phyloP scores from a whole-genome alignment of 345 rosid species.

The Combretum micranthum region DNA sequence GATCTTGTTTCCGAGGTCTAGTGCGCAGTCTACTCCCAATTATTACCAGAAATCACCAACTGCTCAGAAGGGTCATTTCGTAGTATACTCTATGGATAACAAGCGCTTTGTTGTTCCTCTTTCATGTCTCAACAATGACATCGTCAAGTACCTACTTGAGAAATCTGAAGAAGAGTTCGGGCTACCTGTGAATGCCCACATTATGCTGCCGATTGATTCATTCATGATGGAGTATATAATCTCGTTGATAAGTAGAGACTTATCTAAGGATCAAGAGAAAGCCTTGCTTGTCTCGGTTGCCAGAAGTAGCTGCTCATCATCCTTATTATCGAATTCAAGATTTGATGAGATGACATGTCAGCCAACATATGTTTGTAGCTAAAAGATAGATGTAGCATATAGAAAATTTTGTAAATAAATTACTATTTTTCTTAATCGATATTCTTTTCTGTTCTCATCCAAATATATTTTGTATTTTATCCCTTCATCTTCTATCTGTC shows the following conservation, averaged over 20 bases:
- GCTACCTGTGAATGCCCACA: constrained; percentile 14
- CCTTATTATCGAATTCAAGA: neutral
- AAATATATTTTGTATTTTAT: too few species aligned
- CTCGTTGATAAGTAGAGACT: constrained; percentile 10
- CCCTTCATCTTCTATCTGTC: too few species aligned
- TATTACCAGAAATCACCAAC: neutral
- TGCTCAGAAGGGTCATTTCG: constrained; percentile 20
- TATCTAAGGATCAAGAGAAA: constrained; percentile 25
- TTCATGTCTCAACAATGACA: constrained; percentile 9
- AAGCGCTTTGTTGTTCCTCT: constrained; percentile 17
- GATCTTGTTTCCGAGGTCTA: constrained; percentile 2
- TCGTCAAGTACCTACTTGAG: constrained; percentile 9
- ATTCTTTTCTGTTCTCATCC: too few species aligned
- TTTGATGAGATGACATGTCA: neutral
- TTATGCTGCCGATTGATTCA: constrained; percentile 26
- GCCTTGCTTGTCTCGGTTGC: constrained; percentile 15
- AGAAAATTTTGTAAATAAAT: neutral
- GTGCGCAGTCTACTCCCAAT: neutral
- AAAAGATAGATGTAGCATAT: neutral
- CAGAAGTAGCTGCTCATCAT: constrained; percentile 8
- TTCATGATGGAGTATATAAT: constrained; percentile 19
- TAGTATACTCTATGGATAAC: constrained; percentile 13
- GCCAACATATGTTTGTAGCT: constrained; percentile 1
- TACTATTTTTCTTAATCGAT: too few species aligned
- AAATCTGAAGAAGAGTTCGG: constrained; percentile 12